Evolutionary conservation across 352 stramenopile genomes (phyloP).

Genomic region (Phytophthora syringae): DNA sequence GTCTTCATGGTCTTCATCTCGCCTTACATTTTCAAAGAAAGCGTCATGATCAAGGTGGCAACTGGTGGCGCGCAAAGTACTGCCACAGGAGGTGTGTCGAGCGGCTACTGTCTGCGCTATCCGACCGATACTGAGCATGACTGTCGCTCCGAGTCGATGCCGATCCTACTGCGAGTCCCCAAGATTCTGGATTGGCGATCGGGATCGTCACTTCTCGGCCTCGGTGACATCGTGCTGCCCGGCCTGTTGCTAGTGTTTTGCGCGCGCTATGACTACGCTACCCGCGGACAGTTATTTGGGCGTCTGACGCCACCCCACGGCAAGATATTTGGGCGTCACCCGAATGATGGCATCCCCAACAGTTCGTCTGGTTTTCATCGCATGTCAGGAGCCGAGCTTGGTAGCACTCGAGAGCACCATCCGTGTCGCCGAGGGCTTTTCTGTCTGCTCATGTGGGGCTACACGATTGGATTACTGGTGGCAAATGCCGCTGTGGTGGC

Average conservation of each 20-base stretch:
- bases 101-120: constrained; percentile 78
- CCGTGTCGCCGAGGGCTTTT: constrained; percentile 63
- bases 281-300: constrained; percentile 71
- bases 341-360: constrained; percentile 8
- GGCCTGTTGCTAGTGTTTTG: constrained; percentile 96
- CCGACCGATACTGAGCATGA: constrained; percentile 63
- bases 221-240: constrained; percentile 97
- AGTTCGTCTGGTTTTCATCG: constrained; percentile 3
- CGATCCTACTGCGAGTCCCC: constrained; percentile 95
- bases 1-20: constrained; percentile 97
- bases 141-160: constrained; percentile 87
- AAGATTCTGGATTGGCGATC: constrained; percentile 94
- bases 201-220: constrained; percentile 93
- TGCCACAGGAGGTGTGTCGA: constrained; percentile 42
- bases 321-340: constrained; percentile 42
- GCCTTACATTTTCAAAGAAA: constrained; percentile 90
- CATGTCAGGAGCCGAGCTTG: constrained; percentile 56
- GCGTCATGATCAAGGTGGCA: constrained; percentile 96
- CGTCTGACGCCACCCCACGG: constrained; percentile 53
- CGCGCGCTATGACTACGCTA: constrained; percentile 93
- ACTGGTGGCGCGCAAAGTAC: constrained; percentile 78
- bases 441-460: constrained; percentile 91
- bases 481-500: constrained; percentile 94
- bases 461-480: constrained; percentile 93
- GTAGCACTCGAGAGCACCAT: constrained; percentile 32